Percentiles rank a stretch among this genome's conserved stretches.
phyloP scores from a whole-genome alignment of 75 land plant genomes.

The Pseudotsuga menziesii region DNA sequence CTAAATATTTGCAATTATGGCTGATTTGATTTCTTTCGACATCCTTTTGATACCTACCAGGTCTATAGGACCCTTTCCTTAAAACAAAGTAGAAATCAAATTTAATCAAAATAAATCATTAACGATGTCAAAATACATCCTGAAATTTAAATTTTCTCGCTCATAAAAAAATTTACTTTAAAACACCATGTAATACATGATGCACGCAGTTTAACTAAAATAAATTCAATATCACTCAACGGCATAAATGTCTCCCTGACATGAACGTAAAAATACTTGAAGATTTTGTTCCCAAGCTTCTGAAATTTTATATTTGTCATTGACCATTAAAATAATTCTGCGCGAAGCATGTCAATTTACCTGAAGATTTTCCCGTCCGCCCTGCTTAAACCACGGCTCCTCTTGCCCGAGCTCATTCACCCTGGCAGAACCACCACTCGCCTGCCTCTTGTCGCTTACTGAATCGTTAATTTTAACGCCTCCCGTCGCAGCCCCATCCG shows the following conservation, averaged over 20 bases:
- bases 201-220: background rate
- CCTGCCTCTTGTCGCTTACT: constrained; percentile 13
- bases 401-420: constrained; percentile 85
- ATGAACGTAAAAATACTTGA: background rate
- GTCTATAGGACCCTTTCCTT: too few species aligned
- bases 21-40: too few species aligned
- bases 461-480: constrained; percentile 11
- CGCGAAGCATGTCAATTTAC: constrained; percentile 24
- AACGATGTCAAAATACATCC: too few species aligned
- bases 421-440: constrained; percentile 17
- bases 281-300: background rate
- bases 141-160: too few species aligned
- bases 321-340: background rate
- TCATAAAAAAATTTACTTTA: too few species aligned
- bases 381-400: constrained; percentile 91
- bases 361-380: constrained; percentile 33
- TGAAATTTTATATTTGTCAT: background rate
- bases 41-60: too few species aligned
- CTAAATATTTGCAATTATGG: too few species aligned
- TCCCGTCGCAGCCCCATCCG: constrained; percentile 12
- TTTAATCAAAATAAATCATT: too few species aligned
- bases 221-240: background rate
- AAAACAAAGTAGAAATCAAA: too few species aligned
- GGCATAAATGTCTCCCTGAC: background rate
- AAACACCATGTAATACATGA: too few species aligned